Base-by-base conservation (phyloP, 208 protist genomes). In the Wallacemonas sp. region DNA sequence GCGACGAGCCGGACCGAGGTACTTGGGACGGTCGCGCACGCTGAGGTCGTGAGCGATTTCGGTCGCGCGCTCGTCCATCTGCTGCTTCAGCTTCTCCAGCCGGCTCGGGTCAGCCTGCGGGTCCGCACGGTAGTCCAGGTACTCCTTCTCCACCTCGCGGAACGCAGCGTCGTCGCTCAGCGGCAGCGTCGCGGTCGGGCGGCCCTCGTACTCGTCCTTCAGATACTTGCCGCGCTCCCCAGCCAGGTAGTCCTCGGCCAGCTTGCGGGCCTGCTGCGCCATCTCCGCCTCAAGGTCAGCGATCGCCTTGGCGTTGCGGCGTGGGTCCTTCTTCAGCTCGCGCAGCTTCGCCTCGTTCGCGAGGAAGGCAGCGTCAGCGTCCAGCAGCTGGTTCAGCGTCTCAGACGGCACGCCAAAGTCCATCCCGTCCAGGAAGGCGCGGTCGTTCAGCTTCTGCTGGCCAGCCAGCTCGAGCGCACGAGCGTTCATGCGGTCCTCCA, bases 1-100 rank as follows among this genome's bases (percentile, higher is more conserved):
- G 12, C 73, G 67, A 13, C 81, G 67, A n/a, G 67, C 52, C 19
- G 72, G 50, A 2, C 78, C 59, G 30, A 88, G 41, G 54, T 80
- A 85, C 26, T 58, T 66, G 0, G 55, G 22, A 6, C 83, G 72
- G 36, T 89, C 86, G 3, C 55, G 59, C 0, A 66, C 69, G 48
- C 86, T 85, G 39, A 82, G 66, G 9, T 50, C 67, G 38, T 66
- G 66, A 12, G 86, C 86, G 4, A 93, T 19, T 33, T 64, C 81
- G 10, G 63, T 38, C 27, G 73, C 82, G 19, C 74, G 63, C n/a
- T 69, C 64, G 55, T 86, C 59, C 55, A 90, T 50, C 13, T 57
- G 33, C 17, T 68, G 71, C 24, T 65, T 26, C 38, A 85, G 61
- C 19, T 65, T 32, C 44, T 65, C 33, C 24, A 84, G 66, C 13